Percentiles rank a stretch among this genome's conserved stretches.
These are phyloP conservation scores for Puccinellia tenuiflora DNA, from an alignment of 176 grass and related monocot genomes.

Conservation along the genomic window DNA sequence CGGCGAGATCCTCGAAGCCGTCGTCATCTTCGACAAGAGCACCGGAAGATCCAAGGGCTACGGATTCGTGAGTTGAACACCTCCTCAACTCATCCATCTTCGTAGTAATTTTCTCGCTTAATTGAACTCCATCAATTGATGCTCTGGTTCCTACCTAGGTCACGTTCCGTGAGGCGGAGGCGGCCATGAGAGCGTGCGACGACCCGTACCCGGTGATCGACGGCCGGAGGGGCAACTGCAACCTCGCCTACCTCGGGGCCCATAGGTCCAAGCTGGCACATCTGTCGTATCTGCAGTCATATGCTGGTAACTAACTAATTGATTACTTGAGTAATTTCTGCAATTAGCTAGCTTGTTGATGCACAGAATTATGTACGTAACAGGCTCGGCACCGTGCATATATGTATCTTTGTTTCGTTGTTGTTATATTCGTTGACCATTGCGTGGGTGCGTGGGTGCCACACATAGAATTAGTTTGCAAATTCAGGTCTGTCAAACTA, in stretches of 20 bases:
- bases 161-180: slow-evolving; percentile 47
- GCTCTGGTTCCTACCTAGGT: not conserved
- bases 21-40: slow-evolving; percentile 75
- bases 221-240: slow-evolving; percentile 54
- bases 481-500: not conserved
- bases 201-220: slow-evolving; percentile 48
- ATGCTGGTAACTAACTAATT: slow-evolving; percentile 12
- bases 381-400: not conserved
- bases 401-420: not conserved
- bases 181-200: slow-evolving; percentile 40
- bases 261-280: slow-evolving; percentile 35
- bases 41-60: slow-evolving; percentile 57
- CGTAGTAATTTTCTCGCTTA: not conserved
- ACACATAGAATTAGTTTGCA: not conserved
- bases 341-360: not conserved
- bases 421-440: not conserved
- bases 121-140: not conserved
- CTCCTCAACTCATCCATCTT: not conserved
- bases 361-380: not conserved
- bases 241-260: slow-evolving; percentile 39
- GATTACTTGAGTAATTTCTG: fast-evolving
- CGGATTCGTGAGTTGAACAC: slow-evolving; percentile 29
- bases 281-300: slow-evolving; percentile 19
- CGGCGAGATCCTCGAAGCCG: slow-evolving; percentile 93
- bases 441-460: not conserved